phyloP scores from a whole-genome alignment of 1,284 basidiomycete genomes.

The Cryptococcus hybrid region DNA sequence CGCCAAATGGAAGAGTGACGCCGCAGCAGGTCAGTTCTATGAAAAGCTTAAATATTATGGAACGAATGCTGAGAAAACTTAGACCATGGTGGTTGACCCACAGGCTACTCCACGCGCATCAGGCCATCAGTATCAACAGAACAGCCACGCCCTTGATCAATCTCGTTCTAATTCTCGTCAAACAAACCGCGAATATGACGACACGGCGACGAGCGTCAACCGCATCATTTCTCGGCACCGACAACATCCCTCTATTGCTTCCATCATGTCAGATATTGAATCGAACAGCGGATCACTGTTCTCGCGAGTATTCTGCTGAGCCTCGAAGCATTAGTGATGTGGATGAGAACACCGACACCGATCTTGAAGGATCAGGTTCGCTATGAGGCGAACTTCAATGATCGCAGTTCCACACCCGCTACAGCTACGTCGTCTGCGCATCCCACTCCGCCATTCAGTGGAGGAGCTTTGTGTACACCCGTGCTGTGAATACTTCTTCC shows the following conservation, averaged over 20 bases:
- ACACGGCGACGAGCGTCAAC: constrained; percentile 30
- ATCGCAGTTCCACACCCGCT: constrained; percentile 38
- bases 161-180: constrained; percentile 19
- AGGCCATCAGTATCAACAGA: background rate
- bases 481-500: constrained; percentile 28
- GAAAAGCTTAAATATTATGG: background rate
- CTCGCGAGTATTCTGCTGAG: constrained; percentile 1
- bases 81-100: background rate
- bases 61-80: background rate
- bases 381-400: constrained; percentile 6
- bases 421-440: constrained; percentile 39
- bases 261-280: constrained; percentile 38
- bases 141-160: background rate
- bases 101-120: constrained; percentile 1
- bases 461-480: constrained; percentile 17
- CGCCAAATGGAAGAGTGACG: background rate
- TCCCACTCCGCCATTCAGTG: constrained; percentile 32
- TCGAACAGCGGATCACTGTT: constrained; percentile 4
- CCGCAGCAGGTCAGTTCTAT: background rate
- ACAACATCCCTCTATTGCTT: constrained; percentile 48
- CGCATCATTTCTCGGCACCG: constrained; percentile 39
- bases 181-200: constrained; percentile 9
- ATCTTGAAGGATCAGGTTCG: background rate
- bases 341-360: constrained; percentile 7
- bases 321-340: background rate